Evolutionary conservation across 2,329 filamentous ascomycete species (phyloP), one percentile per base, ranked within the genome.

Genomic region (Microdochium paspali): DNA sequence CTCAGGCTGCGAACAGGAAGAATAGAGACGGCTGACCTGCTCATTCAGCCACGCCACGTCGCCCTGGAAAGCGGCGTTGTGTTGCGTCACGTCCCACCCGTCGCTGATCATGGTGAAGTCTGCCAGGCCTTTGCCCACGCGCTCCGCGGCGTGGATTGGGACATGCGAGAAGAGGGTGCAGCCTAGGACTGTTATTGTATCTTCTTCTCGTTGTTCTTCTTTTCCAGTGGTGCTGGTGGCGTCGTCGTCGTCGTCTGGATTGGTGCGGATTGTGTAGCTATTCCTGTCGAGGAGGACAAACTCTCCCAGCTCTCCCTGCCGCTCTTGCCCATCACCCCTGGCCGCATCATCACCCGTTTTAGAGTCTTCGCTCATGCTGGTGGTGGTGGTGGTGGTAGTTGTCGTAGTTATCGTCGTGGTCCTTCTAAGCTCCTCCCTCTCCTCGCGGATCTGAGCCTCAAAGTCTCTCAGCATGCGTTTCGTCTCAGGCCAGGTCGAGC

Each of bases 141-240:
- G 54, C 28, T 64, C 59, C 7, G 55, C 51, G 6, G 67, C 61
- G n/a, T 63, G 55, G 0, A 62, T 47, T 1, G 66, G 62, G 24
- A 80, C 60, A 9, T 57, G 47, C 0, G 77, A 79, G 59, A 74
- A 77, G 2, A 81, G 62, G 2, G 69, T 72, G 52, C 70, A 74
- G 10, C 71, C 71, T 1, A 75, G 57, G 6, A 75, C 60, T 1
- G 63, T 66, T 10, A 70, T 44, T 3, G 59, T 53, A 10, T 56
- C 45, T 4, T n/a, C n/a, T n/a, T n/a, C n/a, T 62, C 60, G 6
- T 70, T 30, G 49, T 70, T 61, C 47, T n/a, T 13, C 6, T 15
- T 7, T 6, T 35, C 10, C 6, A 35, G 31, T 35, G 31, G 7
- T 35, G 31, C 31, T 35, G 31, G 5, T 18, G 31, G 10, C 15